Evolutionary conservation across 805 yeast genomes (phyloP), one percentile per base, ranked within the genome.

Genomic region (Spathaspora arborariae): DNA sequence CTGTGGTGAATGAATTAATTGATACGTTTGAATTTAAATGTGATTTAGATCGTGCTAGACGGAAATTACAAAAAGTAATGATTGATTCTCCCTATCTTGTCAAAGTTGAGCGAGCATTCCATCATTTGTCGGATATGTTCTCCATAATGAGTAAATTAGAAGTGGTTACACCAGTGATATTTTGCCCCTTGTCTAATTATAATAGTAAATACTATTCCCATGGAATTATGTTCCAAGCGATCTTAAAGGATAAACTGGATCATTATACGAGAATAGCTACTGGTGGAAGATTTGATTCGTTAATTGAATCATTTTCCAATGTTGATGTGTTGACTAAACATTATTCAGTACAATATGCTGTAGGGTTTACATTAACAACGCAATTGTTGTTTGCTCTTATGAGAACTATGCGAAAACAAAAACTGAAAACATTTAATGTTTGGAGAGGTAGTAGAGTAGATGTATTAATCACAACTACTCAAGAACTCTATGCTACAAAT

Each of bases 251-350:
- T 55, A 75, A 56, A 51, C 74, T 58, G 51, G 61, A 60, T 56
- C 69, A 70, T 5, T 72, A 84, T 26, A 51, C 69, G 0, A 52
- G 75, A 36, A 70, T 94, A 36, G 94, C 94, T 13, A 92, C 94
- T 0, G 99, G 99, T 39, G 99, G 99, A 2, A 72, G 99, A 46
- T 94, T 90, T 59, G 98, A 92, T 57, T 70, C 74, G 18, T 72
- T 94, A 52, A 79, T 90, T 11, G 70, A 80, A 2, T 74, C 82
- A 15, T 75, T 89, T 49, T 79, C 92, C 0, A 81, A 87, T 42
- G 64, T 58, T 27, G 69, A 59, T 20, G 45, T 63, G 16, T 50
- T 36, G 9, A 36, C 42, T 4, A 41, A 21, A 19, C 13, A 13
- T 5, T 57, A 57, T 24, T 44, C 53, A 7, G 52, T 51, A 11